These are phyloP conservation scores for Wickerhamiella dianesei DNA, from an alignment of 805 yeast species.

Conservation along the genomic window DNA sequence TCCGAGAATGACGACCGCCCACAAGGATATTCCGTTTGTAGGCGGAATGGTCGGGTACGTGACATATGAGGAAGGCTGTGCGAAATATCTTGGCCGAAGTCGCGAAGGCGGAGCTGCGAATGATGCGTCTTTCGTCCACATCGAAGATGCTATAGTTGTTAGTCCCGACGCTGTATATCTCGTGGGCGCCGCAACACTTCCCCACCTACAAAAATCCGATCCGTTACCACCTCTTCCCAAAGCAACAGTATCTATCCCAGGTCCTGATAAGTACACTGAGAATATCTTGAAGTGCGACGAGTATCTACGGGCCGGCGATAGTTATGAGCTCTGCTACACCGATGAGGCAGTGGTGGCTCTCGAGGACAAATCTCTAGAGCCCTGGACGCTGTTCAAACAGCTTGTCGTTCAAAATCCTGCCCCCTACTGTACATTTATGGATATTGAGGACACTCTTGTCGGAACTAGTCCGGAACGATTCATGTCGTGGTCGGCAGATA, in stretches of 20 bases:
- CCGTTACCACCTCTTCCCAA: constrained; percentile 6
- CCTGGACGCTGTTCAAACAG: constrained; percentile 74
- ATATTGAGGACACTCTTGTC: constrained; percentile 51
- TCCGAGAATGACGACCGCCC: constrained; percentile 14
- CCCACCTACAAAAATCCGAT: not conserved
- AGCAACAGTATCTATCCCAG: constrained; percentile 30
- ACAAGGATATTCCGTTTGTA: constrained; percentile 48
- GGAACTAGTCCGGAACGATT: constrained; percentile 95
- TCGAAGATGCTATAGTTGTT: constrained; percentile 9
- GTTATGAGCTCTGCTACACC: constrained; percentile 87
- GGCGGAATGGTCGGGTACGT: constrained; percentile 88
- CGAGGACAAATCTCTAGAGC: constrained; percentile 28
- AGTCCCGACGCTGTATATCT: not conserved
- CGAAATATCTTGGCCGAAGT: constrained; percentile 4
- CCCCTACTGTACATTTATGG: constrained; percentile 75
- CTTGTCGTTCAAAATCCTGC: constrained; percentile 71
- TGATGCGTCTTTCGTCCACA: constrained; percentile 16
- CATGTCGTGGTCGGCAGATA: constrained; percentile 50
- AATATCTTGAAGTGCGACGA: constrained; percentile 54
- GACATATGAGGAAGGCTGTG: constrained; percentile 65
- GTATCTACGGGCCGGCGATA: constrained; percentile 63
- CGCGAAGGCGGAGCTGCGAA: constrained; percentile 5
- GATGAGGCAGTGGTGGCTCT: constrained; percentile 51
- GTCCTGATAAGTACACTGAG: constrained; percentile 36
- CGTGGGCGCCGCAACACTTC: not conserved